Base-by-base conservation (phyloP, 139 green algal genomes). In the Mesostigma viride region DNA sequence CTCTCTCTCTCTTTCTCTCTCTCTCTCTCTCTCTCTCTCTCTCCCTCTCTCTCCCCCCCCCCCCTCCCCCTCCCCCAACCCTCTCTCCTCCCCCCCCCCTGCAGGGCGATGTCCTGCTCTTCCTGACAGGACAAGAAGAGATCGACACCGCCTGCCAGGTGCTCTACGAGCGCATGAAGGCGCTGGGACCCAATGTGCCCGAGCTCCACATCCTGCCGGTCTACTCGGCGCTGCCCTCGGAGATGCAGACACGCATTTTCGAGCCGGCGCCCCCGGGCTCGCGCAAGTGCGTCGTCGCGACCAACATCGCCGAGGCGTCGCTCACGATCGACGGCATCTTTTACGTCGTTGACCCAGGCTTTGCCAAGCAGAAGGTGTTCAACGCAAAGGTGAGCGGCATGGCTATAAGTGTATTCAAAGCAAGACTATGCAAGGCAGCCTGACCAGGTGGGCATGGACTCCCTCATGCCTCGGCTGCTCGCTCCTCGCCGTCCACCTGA, bases 271-370 rank as follows among this genome's bases (percentile, higher is more conserved):
- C 93, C 1, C 83, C 83, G 0, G 93, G 93, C 45, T 90, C 86
- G 1, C 85, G 93, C 34, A 98, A 98, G 75, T 70, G 77, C 35
- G 90, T 99, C 20, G 87, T 99, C 56, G 91, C 93, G 46, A 99
- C 93, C 77, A 99, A 99, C 84, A 98, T 99, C 62, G 93, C 93
- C 0, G 93, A 99, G 75, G 90, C 93, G 14, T 92, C 82, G 0
- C 83, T 99, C 22, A 99, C 93, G 36, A 99, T 99, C 56, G 93
- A 98, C 70, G 93, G 92, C 70, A 95, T 98, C 78, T 96, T 95
- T 74, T 97, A 95, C 67, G 92, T 97, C 0, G 86, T 97, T 6
- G 92, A 97, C 72, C 82, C 83, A 11, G 88, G 89, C 34, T 90
- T 88, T 44, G 72, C 81, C 14, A 91, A 93, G 69, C 79, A 89